A percentile compares a stretch with the other conserved stretches of the same genome.
phyloP scores from a whole-genome alignment of 2,329 filamentous ascomycete genomes.

The Ramichloridium luteum region DNA sequence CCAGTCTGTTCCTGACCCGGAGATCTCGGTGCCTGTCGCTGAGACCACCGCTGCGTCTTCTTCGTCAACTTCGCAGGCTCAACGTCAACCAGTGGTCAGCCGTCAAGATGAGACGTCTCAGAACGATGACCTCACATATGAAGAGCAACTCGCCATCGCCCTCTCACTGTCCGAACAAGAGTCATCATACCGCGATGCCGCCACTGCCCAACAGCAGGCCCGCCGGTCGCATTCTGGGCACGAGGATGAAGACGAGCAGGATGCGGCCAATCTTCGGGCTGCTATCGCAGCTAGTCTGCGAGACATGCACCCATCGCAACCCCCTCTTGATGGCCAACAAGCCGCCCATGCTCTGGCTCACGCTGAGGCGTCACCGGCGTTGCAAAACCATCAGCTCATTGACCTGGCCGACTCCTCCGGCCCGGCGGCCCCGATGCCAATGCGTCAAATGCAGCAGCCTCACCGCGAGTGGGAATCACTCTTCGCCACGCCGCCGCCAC shows the following conservation, averaged over 20 bases:
- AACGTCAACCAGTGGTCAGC: too few species aligned
- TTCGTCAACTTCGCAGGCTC: too few species aligned
- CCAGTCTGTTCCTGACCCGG: constrained; percentile 8
- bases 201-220: too few species aligned
- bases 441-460: too few species aligned
- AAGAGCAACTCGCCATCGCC: constrained; percentile 27
- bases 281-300: constrained; percentile 25
- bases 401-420: constrained; percentile 12
- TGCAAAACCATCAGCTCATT: constrained; percentile 17
- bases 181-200: too few species aligned
- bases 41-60: constrained; percentile 5
- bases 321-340: too few species aligned
- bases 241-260: constrained; percentile 12
- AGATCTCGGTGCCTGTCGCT: constrained; percentile 8
- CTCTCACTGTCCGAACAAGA: constrained; percentile 26
- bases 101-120: constrained; percentile 8
- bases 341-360: constrained; percentile 13
- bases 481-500: too few species aligned
- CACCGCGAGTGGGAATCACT: too few species aligned
- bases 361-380: constrained; percentile 10
- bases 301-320: constrained; percentile 19
- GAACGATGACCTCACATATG: constrained; percentile 20
- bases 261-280: constrained; percentile 21
- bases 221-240: too few species aligned
- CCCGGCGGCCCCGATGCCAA: background rate